phyloP scores from a whole-genome alignment of 805 yeast genomes.

The Hemisphaericaspora nanyangensis region DNA sequence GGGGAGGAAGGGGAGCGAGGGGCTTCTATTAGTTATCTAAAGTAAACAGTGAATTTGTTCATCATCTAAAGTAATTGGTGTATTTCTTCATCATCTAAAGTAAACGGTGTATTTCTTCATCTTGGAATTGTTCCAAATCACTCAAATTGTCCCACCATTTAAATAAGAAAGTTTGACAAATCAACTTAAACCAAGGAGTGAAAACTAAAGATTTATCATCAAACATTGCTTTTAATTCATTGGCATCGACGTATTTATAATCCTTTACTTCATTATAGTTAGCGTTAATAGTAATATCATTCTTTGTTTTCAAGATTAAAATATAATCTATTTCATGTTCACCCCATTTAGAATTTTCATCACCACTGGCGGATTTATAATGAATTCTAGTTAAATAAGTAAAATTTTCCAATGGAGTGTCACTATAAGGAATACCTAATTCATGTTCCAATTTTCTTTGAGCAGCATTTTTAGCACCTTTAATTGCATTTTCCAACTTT shows the following conservation, averaged over 20 bases:
- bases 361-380: slow-evolving; percentile 79
- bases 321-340: slow-evolving; percentile 98
- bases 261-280: slow-evolving; percentile 80
- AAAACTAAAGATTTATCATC: slow-evolving; percentile 60
- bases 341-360: slow-evolving; percentile 71
- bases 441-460: slow-evolving; percentile 91
- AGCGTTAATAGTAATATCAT: slow-evolving; percentile 52
- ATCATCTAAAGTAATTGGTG: no score
- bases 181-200: slow-evolving; percentile 98
- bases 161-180: slow-evolving; percentile 86
- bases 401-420: slow-evolving; percentile 64
- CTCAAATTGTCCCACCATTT: slow-evolving; percentile 89
- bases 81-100: slow-evolving; percentile 41
- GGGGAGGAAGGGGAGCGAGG: no score
- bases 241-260: slow-evolving; percentile 64
- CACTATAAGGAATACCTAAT: slow-evolving; percentile 68
- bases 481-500: slow-evolving; percentile 54
- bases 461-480: slow-evolving; percentile 85
- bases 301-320: slow-evolving; percentile 61
- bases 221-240: slow-evolving; percentile 74
- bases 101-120: slow-evolving; percentile 47
- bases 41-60: no score
- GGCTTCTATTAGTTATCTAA: no score
- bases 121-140: slow-evolving; percentile 48
- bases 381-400: slow-evolving; percentile 90